phyloP scores from a whole-genome alignment of 1,284 basidiomycete genomes.

The Porogramme epimiltina region DNA sequence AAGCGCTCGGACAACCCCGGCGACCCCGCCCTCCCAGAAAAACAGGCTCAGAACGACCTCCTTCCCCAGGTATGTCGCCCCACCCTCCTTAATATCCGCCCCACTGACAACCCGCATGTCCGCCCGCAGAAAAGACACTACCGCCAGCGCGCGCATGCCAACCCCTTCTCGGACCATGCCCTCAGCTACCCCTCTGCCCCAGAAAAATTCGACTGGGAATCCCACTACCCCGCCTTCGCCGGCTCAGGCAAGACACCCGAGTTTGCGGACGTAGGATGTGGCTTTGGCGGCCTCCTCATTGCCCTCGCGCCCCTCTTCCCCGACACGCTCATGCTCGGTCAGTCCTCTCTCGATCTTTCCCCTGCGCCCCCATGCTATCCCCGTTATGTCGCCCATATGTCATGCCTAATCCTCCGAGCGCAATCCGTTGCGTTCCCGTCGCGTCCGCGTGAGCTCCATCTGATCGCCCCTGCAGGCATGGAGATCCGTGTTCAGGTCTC shows the following conservation, averaged over 20 bases:
- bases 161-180: slow-evolving; percentile 96
- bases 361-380: background rate
- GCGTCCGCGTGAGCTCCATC: slow-evolving; percentile 4
- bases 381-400: background rate
- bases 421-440: background rate
- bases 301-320: slow-evolving; percentile 91
- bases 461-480: slow-evolving; percentile 63
- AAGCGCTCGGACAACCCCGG: slow-evolving; percentile 35
- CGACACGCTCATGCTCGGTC: slow-evolving; percentile 92
- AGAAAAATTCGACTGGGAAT: slow-evolving; percentile 79
- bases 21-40: slow-evolving; percentile 3
- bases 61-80: slow-evolving; percentile 35
- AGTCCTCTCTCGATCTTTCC: slow-evolving; percentile 30
- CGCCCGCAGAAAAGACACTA: slow-evolving; percentile 89
- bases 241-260: slow-evolving; percentile 71
- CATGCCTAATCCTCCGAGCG: slow-evolving; percentile 3
- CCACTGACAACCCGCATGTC: slow-evolving; percentile 5
- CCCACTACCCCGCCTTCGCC: slow-evolving; percentile 81
- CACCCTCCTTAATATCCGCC: background rate
- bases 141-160: slow-evolving; percentile 96
- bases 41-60: slow-evolving; percentile 26
- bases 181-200: slow-evolving; percentile 90
- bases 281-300: slow-evolving; percentile 94
- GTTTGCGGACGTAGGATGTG: slow-evolving; percentile 97
- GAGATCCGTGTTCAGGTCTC: slow-evolving; percentile 98